phyloP scores from a whole-genome alignment of 208 protist species.

The Trypanosoma mega region DNA sequence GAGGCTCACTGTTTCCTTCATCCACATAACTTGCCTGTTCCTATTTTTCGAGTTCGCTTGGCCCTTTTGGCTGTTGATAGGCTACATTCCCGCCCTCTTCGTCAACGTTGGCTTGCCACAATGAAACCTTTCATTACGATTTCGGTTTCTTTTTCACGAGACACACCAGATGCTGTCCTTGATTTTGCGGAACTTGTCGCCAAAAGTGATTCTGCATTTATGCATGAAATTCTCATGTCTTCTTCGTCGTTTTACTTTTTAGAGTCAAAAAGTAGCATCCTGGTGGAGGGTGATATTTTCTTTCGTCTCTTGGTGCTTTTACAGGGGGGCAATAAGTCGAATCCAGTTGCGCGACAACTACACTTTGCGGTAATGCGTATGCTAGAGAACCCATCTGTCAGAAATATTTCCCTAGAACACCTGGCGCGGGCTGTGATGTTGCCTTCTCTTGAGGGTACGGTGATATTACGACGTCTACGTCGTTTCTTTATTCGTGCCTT shows the following conservation, averaged over 20 bases:
- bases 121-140: constrained; percentile 20
- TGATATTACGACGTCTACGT: constrained; percentile 14
- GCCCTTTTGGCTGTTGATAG: constrained; percentile 6
- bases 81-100: constrained; percentile 9
- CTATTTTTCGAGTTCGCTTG: constrained; percentile 15
- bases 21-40: constrained; percentile 9
- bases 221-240: constrained; percentile 14
- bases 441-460: constrained; percentile 22
- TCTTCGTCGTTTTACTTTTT: constrained; percentile 16
- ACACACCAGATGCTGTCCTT: constrained; percentile 26
- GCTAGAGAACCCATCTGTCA: not conserved
- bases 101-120: constrained; percentile 22
- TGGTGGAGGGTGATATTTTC: not conserved
- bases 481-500: constrained; percentile 20
- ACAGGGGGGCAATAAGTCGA: constrained; percentile 17
- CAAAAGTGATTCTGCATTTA: constrained; percentile 14
- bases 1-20: constrained; percentile 17
- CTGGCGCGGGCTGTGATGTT: constrained; percentile 24
- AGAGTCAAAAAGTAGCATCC: constrained; percentile 20
- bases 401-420: constrained; percentile 7
- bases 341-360: constrained; percentile 18
- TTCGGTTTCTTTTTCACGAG: constrained; percentile 13
- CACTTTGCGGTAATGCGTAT: constrained; percentile 12
- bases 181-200: constrained; percentile 17
- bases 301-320: constrained; percentile 22